Conservation (phyloP, 805 yeast genomes). For the Jamesozyma gamospora region DNA sequence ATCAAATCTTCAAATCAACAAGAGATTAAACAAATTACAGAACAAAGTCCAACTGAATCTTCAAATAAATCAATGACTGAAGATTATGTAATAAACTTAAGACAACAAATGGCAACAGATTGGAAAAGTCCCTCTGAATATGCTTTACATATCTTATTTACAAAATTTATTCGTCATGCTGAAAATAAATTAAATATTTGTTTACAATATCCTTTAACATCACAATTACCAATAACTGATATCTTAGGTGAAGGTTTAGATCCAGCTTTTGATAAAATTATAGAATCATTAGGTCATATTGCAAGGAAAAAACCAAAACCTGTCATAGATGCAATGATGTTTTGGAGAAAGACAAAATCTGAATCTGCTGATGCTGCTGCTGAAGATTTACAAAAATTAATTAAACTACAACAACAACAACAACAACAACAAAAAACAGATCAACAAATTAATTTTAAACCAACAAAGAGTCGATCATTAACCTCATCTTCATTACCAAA, state of each 20-base stretch:
- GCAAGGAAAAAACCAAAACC: constrained; percentile 88
- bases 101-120: constrained; percentile 40
- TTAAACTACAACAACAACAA: constrained; percentile 30
- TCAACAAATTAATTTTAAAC: constrained; percentile 5
- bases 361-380: constrained; percentile 68
- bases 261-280: constrained; percentile 73
- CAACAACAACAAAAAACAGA: too few relatives aligned
- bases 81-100: constrained; percentile 21
- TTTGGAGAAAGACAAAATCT: constrained; percentile 90
- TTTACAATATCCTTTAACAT: constrained; percentile 47
- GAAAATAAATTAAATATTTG: constrained; percentile 77
- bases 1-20: constrained; percentile 1
- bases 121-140: constrained; percentile 75
- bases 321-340: constrained; percentile 95
- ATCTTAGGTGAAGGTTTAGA: constrained; percentile 80
- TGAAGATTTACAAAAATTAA: constrained; percentile 38
- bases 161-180: constrained; percentile 90
- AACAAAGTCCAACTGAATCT: constrained; percentile 8
- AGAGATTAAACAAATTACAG: not conserved
- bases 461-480: constrained; percentile 3
- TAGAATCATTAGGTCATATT: constrained; percentile 80
- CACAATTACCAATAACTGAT: constrained; percentile 71
- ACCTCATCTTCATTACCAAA: not conserved
- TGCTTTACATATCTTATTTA: constrained; percentile 85
- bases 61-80: constrained; percentile 14